Conservation (phyloP, 371 early-diverging fungal genomes). For the Umbelopsis sp. region DNA sequence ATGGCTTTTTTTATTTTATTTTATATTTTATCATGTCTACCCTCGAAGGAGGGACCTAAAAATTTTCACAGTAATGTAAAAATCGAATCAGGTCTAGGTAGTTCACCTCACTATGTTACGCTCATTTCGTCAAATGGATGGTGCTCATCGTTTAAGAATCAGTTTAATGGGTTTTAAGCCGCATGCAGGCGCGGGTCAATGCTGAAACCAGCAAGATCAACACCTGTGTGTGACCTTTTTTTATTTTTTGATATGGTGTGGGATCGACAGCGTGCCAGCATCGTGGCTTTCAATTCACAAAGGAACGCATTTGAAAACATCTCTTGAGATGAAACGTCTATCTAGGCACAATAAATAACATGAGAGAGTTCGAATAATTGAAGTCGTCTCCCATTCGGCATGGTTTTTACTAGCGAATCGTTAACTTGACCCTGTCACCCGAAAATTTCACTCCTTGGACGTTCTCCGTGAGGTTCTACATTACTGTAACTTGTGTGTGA, state of each 20-base stretch:
- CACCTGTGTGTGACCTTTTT: not conserved
- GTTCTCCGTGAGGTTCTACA: conserved; percentile 5
- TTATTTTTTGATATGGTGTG: not conserved
- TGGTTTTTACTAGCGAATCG: not conserved
- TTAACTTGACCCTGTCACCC: not conserved
- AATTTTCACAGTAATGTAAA: no score
- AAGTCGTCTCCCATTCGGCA: not conserved
- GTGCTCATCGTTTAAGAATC: no score
- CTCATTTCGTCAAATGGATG: no score
- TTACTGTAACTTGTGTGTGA: not conserved
- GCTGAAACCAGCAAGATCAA: conserved; percentile 8
- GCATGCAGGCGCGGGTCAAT: conserved; percentile 13
- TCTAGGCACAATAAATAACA: no score
- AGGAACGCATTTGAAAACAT: no score
- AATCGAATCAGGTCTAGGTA: no score
- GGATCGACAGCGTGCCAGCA: not conserved
- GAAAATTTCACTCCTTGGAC: conserved; percentile 1
- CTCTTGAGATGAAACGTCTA: no score
- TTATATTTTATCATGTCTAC: no score
- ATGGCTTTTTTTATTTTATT: no score
- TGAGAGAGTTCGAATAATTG: no score
- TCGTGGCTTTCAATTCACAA: not conserved
- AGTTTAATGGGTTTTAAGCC: not conserved
- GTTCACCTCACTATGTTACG: no score
- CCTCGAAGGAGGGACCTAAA: no score